Base-by-base conservation (phyloP, 2,329 filamentous ascomycete species). In the Helminthosporium solani region DNA sequence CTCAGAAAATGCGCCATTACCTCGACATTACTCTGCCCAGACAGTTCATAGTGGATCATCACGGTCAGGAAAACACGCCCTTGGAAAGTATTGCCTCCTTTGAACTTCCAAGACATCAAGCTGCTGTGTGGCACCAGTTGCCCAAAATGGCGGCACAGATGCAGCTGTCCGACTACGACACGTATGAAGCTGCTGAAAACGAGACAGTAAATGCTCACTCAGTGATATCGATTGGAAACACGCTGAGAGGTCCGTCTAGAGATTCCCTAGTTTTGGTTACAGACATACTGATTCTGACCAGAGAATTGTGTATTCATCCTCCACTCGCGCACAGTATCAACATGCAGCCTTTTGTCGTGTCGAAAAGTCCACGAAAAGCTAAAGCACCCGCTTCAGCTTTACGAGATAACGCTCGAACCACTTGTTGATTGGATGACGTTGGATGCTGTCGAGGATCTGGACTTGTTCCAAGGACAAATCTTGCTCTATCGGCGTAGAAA, bases 401-500 rank as follows among this genome's bases (percentile, higher is more conserved):
- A 43, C 8, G 30, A 37, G 15, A 39, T 48, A 7, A 25, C 37
- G 11, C n/a, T 44, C 8, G 46, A 48, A 23, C 46, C 46, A 14
- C 41, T 48, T 8, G 33, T 48, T 15, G 46, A 44, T 15, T 48
- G 46, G 46, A 36, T 20, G 14, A 48, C 46, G 7, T 14, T 48
- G 14, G 41, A 41, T 8, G n/a, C 31, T 16, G 41, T 42, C 6
- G 15, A 36, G 3, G 19, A 35, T 14, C 14, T 18, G 19, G 33
- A 36, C 20, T 4, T 25, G 8, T 18, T 36, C 33, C 11, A 34
- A 2, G 19, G 31, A 2, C n/a, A 47, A 20, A 42, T 50, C 21
- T 30, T 43, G 16, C 16, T 51, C 9, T 49, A 42, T 30, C 46
- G 37, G 9, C 51, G 51, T 15, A 41, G 47, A 19, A 43, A 23